A percentile compares a stretch with the other conserved stretches of the same genome.
Evolutionary conservation across 305 asterid species (phyloP).

Genomic region (Salvia sclarea): DNA sequence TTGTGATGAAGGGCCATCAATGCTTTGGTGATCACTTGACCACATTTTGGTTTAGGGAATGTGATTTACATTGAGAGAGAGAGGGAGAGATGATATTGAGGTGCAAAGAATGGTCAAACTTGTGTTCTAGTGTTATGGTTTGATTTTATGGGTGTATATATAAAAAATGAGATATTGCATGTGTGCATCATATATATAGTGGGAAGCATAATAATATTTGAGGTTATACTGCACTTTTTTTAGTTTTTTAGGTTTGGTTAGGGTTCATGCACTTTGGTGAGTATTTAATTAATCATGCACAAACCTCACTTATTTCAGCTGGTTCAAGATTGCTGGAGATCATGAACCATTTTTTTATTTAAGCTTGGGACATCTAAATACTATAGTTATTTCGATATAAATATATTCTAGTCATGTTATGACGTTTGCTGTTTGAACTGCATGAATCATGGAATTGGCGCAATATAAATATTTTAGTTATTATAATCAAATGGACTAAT

Average conservation of each 20-base stretch:
- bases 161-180: neutral
- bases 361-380: neutral
- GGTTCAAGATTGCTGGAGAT: no score
- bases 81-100: slow-evolving; percentile 5
- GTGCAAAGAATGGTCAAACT: neutral
- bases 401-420: neutral
- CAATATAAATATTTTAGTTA: no score
- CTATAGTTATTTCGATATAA: neutral
- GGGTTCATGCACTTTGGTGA: neutral
- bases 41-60: slow-evolving; percentile 40
- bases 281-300: neutral
- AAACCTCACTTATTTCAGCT: neutral
- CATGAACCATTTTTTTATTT: no score
- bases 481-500: neutral
- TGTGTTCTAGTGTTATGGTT: neutral
- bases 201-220: neutral
- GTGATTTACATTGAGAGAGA: neutral
- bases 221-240: neutral
- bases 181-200: neutral
- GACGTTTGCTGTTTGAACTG: neutral
- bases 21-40: slow-evolving; percentile 46
- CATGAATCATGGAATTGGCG: neutral
- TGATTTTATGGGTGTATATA: neutral
- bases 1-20: slow-evolving; percentile 23
- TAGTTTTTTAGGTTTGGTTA: neutral